Conservation (phyloP, 805 yeast species). For the Sugiyamaella floridensis region DNA sequence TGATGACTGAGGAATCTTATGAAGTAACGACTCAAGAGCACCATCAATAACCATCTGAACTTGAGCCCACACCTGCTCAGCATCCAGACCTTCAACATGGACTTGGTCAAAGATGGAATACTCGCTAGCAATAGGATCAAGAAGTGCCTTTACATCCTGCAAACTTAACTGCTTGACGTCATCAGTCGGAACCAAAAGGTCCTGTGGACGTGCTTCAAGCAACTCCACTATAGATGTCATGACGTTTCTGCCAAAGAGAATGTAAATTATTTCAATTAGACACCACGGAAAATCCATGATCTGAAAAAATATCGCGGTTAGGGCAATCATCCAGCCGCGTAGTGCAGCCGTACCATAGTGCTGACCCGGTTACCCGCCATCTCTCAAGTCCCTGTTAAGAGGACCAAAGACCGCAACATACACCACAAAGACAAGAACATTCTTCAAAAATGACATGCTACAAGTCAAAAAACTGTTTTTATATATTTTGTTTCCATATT, state of each 20-base stretch:
- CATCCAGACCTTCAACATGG: slow-evolving; percentile 77
- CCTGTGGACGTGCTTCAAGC: slow-evolving; percentile 21
- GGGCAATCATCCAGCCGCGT: not conserved
- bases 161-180: slow-evolving; percentile 22
- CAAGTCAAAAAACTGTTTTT: too few species aligned
- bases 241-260: too few species aligned
- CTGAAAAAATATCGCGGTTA: not conserved
- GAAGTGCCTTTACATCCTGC: slow-evolving; percentile 36
- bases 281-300: not conserved
- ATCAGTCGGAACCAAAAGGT: slow-evolving; percentile 21
- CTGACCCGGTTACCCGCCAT: not conserved
- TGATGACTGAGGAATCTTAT: slow-evolving; percentile 44
- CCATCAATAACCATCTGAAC: slow-evolving; percentile 78
- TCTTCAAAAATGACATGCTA: too few species aligned
- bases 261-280: not conserved
- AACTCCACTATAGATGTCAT: not conserved
- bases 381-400: not conserved
- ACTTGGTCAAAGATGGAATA: slow-evolving; percentile 72
- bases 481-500: too few species aligned
- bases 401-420: not conserved
- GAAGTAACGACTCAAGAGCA: slow-evolving; percentile 57
- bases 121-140: slow-evolving; percentile 51
- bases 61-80: slow-evolving; percentile 92
- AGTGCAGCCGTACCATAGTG: not conserved
- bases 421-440: too few species aligned